phyloP scores from a whole-genome alignment of 2,329 filamentous ascomycete species.

The Curvularia spicifera region DNA sequence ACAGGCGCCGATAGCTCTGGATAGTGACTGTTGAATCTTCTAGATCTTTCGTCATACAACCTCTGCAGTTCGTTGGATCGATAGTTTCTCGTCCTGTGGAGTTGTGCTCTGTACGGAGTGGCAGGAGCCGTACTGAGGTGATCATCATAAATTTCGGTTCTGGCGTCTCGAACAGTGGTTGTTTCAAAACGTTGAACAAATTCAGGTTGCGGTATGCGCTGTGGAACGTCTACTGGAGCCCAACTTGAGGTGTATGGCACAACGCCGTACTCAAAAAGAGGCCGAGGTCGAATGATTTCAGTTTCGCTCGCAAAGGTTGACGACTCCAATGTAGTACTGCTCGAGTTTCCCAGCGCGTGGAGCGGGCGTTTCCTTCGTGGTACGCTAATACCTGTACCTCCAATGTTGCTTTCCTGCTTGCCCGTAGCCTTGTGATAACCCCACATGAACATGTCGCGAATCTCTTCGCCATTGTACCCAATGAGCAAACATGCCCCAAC shows the following conservation, averaged over 20 bases:
- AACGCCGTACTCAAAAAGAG: not conserved
- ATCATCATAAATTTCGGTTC: not conserved
- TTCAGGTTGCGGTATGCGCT: not conserved
- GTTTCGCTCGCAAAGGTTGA: conserved; percentile 26
- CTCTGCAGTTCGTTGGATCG: not conserved
- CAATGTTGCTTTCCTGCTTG: conserved; percentile 21
- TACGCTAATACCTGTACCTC: conserved; percentile 33
- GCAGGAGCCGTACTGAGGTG: not conserved
- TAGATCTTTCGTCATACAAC: no score
- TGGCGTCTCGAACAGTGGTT: not conserved
- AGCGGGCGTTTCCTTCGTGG: conserved; percentile 33
- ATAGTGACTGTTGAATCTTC: no score
- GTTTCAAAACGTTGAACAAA: not conserved
- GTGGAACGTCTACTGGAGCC: not conserved
- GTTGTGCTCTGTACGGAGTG: not conserved
- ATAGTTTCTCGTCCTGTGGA: not conserved
- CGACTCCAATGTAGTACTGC: conserved; percentile 23
- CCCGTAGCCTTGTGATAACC: conserved; percentile 27
- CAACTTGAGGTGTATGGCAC: not conserved
- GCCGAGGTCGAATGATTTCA: conserved; percentile 30
- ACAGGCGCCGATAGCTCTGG: no score
- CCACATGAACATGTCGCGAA: conserved; percentile 24
- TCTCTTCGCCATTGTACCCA: conserved; percentile 39
- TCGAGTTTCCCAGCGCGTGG: conserved; percentile 12
- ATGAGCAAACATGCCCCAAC: conserved; percentile 36